phyloP scores from a whole-genome alignment of 768 basidiomycete species.

The Thelephora ganbajun region DNA sequence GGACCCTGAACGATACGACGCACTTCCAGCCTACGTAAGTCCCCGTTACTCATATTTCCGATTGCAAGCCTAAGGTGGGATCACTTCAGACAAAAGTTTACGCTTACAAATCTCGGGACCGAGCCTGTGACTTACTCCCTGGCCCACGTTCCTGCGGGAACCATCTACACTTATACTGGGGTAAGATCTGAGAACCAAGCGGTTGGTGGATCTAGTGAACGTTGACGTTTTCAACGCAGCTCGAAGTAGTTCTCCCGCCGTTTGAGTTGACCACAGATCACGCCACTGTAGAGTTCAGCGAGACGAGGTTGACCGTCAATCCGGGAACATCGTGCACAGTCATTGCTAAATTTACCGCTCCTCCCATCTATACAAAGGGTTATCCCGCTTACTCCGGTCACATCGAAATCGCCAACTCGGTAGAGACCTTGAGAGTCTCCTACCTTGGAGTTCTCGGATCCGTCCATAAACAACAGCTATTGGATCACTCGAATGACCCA shows the following conservation, averaged over 20 bases:
- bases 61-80: constrained; percentile 10
- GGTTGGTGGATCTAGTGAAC: too few relatives aligned
- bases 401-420: constrained; percentile 24
- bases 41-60: constrained; percentile 16
- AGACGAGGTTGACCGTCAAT: constrained; percentile 27
- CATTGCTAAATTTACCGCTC: constrained; percentile 30
- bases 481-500: constrained; percentile 35
- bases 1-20: constrained; percentile 53
- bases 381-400: constrained; percentile 50
- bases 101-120: constrained; percentile 34
- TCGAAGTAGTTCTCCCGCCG: constrained; percentile 14
- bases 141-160: constrained; percentile 42
- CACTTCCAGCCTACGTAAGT: constrained; percentile 32
- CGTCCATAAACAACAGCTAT: constrained; percentile 33
- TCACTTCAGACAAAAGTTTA: constrained; percentile 30
- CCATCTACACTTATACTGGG: constrained; percentile 30
- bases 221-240: too few relatives aligned
- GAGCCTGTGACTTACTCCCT: constrained; percentile 30
- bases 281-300: constrained; percentile 34
- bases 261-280: constrained; percentile 30
- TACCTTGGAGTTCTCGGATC: constrained; percentile 31
- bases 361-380: constrained; percentile 24
- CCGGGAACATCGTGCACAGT: constrained; percentile 29
- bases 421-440: constrained; percentile 26
- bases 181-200: constrained; percentile 13